Evolutionary conservation across 1,139 yeast genomes (phyloP), one percentile per base, ranked within the genome.

Genomic region (Sugiyamaella sp.): DNA sequence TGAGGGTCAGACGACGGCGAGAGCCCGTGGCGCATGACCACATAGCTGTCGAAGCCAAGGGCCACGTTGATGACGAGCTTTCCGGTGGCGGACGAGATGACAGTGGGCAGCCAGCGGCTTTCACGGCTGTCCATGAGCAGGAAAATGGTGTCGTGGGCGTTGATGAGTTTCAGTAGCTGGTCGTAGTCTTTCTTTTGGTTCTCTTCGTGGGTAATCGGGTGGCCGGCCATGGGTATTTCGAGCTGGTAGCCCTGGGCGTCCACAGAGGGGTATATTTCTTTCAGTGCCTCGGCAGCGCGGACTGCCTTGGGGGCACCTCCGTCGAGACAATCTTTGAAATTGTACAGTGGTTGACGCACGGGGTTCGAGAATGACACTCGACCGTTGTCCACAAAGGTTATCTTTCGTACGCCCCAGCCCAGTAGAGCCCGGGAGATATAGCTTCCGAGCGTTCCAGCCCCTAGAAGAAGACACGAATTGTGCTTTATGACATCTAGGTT

Each of bases 211-310:
- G 81, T 77, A 0, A 87, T 72, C 0, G 93, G 84, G 66, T 93
- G 99, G 0, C 99, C 99, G 16, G 91, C 86, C 99, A 95, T 95
- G 0, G 98, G 98, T 1, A 93, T 88, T 58, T 85, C 91, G 46
- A 93, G 62, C 37, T 74, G 73, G 42, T 75, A 66, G 0, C 97
- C 98, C 6, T 64, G 56, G 0, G 91, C 72, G 17, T 79, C 74
- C 3, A 89, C 89, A 0, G 87, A 80, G 0, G 99, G 99, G 59
- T 86, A 90, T 0, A 93, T 82, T 60, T 77, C 80, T 58, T 78
- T 80, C 59, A 95, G 68, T 0, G 90, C 80, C 21, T 74, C 77
- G 0, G 97, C 95, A 0, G 98, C 99, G 4, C 82, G 73, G 19
- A 67, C 68, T 0, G 98, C 97, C 66, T 93, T 93, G 38, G 76